These are phyloP conservation scores for Podaxis pistillaris DNA, from an alignment of 768 basidiomycete species.

Conservation along the genomic window DNA sequence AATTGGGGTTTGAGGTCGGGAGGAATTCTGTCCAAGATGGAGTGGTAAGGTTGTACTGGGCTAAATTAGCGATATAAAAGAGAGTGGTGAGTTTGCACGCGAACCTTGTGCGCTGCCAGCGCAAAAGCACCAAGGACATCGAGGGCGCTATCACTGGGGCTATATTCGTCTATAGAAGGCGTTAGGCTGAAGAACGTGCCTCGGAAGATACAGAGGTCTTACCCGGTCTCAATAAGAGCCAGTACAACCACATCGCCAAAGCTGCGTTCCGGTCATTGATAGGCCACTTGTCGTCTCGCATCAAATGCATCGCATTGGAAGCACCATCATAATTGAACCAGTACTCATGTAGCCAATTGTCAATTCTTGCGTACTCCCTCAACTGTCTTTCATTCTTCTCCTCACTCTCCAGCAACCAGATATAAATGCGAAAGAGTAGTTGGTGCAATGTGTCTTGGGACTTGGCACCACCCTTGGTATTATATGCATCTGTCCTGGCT, in stretches of 20 bases:
- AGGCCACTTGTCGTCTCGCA: conserved; percentile 56
- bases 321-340: conserved; percentile 63
- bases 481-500: conserved; percentile 34
- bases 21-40: conserved; percentile 58
- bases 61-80: conserved; percentile 13
- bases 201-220: conserved; percentile 20
- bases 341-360: conserved; percentile 63
- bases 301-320: conserved; percentile 42
- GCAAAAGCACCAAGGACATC: conserved; percentile 60
- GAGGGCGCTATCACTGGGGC: conserved; percentile 35
- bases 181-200: conserved; percentile 1
- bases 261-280: conserved; percentile 48
- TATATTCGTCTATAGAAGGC: conserved; percentile 44
- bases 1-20: conserved; percentile 17
- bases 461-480: background rate
- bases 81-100: conserved; percentile 13
- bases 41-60: conserved; percentile 59
- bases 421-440: conserved; percentile 65
- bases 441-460: conserved; percentile 30
- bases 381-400: conserved; percentile 71
- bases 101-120: conserved; percentile 61
- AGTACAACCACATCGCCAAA: conserved; percentile 78
- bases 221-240: conserved; percentile 69
- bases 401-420: conserved; percentile 82
- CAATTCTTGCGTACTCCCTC: conserved; percentile 63